Evolutionary conservation across 192 early-diverging fungal genomes (phyloP), one percentile per base, ranked within the genome.

Genomic region (Coemansia sp.): DNA sequence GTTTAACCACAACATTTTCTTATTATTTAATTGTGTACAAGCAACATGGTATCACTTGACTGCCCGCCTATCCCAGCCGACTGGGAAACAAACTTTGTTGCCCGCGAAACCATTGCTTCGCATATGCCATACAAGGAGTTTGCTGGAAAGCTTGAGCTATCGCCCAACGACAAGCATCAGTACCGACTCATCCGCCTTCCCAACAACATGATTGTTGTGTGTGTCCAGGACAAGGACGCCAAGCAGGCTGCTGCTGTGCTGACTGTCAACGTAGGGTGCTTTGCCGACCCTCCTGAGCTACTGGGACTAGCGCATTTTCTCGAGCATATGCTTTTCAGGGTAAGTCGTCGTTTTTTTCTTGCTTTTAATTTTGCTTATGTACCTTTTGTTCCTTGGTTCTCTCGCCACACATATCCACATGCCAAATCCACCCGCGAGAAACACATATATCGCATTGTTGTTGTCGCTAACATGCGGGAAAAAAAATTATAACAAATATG

Each of bases 271-370:
- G 83, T 90, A 45, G 90, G 90, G 40, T 72, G 84, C 58, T 60
- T 85, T 20, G 78, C 72, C 29, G 88, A 89, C 66, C 88, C 87
- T 20, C 77, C 75, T 60, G 77, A 86, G 45, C 60, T 86, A 12
- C 84, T 68, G 59, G 90, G 90, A 0, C 66, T 92, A 42, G 90
- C 90, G 1, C 90, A 92, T 58, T 87, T 88, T 48, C 79, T 86
- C 63, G 90, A 90, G 68, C 90, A 90, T 62, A 50, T 92, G 49
- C 75, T 90, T 22, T 90, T 92, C 62, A 83, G 87, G 78, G 89
- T 57, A 57, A 57, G 56, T 20, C 42, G 16, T 36, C 34, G 2
- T 45, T 38, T 38, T 38, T 36, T 36, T 36, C 8, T 8, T 8
- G 5, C 34, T 36, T 36, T 36, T 36, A 4, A 36, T 36, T 36